Conservation (phyloP, 805 yeast species). For the Danielia oregonensis region DNA sequence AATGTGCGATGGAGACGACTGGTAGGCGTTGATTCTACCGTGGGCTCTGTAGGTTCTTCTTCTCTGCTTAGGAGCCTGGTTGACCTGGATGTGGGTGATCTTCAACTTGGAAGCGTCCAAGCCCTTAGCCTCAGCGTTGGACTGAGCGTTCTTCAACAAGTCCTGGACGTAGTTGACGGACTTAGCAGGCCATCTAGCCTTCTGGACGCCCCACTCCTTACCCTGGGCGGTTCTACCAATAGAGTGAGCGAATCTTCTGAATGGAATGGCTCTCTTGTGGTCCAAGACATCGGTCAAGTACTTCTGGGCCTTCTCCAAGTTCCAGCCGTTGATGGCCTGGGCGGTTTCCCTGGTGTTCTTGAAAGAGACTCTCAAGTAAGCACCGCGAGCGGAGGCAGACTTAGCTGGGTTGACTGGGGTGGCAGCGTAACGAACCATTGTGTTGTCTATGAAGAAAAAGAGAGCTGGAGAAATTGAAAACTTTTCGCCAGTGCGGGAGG, state of each 20-base stretch:
- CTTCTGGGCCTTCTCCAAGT: conserved; percentile 89
- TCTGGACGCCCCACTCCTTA: conserved; percentile 99
- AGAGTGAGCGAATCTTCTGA: conserved; percentile 95
- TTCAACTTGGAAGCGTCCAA: conserved; percentile 91
- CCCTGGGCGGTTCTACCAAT: conserved; percentile 99
- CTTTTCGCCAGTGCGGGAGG: conserved; percentile 7
- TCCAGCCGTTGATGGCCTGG: conserved; percentile 98
- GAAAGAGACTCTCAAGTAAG: conserved; percentile 98
- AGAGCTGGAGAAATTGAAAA: conserved; percentile 5
- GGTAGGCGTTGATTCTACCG: conserved; percentile 99
- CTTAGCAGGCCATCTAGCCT: conserved; percentile 99
- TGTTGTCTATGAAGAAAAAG: conserved; percentile 15
- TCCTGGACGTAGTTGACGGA: conserved; percentile 94
- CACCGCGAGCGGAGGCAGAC: conserved; percentile 99
- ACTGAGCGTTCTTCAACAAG: conserved; percentile 94
- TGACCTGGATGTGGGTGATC: conserved; percentile 98
- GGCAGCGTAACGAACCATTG: conserved; percentile 99
- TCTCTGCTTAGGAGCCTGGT: conserved; percentile 99
- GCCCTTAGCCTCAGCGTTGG: conserved; percentile 97
- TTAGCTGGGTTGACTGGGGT: conserved; percentile 98
- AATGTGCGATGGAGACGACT: conserved; percentile 98
- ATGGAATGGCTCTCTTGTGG: conserved; percentile 99
- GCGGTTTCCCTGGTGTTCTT: conserved; percentile 99
- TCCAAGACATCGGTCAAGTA: conserved; percentile 95
- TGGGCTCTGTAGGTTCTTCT: conserved; percentile 99